Conservation (phyloP, 2,329 filamentous ascomycete species). For the Cytospora paraplurivora region DNA sequence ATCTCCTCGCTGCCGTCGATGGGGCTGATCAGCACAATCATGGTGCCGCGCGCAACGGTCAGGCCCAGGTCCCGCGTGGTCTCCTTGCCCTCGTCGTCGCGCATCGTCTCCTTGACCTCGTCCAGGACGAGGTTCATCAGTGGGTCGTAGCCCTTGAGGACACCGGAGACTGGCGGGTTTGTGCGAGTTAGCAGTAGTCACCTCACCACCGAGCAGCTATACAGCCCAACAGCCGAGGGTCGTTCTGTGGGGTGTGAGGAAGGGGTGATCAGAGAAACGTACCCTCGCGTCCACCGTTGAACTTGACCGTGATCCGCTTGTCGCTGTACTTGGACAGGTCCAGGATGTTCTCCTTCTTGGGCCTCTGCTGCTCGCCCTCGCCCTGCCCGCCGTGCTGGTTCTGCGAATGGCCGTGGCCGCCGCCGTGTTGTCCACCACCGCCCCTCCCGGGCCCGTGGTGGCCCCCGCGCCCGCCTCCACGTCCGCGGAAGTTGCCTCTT, state of each 20-base stretch:
- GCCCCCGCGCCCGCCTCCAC: slow-evolving; percentile 49
- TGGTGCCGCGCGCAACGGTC: slow-evolving; percentile 86
- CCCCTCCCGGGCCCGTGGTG: slow-evolving; percentile 49
- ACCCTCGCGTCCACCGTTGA: slow-evolving; percentile 93
- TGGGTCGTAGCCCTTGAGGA: slow-evolving; percentile 92
- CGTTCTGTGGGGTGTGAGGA: neutral
- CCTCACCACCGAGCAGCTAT: no score
- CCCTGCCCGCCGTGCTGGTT: slow-evolving; percentile 41
- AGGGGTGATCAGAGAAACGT: slow-evolving; percentile 34
- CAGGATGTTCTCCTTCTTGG: slow-evolving; percentile 98
- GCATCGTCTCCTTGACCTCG: slow-evolving; percentile 86
- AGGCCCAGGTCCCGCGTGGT: slow-evolving; percentile 79
- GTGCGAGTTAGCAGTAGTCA: no score
- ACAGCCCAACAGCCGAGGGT: neutral
- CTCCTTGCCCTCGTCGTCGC: slow-evolving; percentile 92
- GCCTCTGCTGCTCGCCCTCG: slow-evolving; percentile 75
- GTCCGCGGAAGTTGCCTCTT: slow-evolving; percentile 44
- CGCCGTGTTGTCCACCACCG: slow-evolving; percentile 44
- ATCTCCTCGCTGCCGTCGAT: slow-evolving; percentile 96
- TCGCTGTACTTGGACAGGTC: slow-evolving; percentile 97
- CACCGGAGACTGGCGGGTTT: slow-evolving; percentile 69
- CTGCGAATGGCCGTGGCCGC: slow-evolving; percentile 48
- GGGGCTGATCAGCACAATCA: slow-evolving; percentile 90
- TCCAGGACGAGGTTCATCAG: slow-evolving; percentile 98
- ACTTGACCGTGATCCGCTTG: slow-evolving; percentile 93